These are phyloP conservation scores for Actinomortierella ambigua DNA, from an alignment of 371 early-diverging fungal genomes.

Conservation along the genomic window DNA sequence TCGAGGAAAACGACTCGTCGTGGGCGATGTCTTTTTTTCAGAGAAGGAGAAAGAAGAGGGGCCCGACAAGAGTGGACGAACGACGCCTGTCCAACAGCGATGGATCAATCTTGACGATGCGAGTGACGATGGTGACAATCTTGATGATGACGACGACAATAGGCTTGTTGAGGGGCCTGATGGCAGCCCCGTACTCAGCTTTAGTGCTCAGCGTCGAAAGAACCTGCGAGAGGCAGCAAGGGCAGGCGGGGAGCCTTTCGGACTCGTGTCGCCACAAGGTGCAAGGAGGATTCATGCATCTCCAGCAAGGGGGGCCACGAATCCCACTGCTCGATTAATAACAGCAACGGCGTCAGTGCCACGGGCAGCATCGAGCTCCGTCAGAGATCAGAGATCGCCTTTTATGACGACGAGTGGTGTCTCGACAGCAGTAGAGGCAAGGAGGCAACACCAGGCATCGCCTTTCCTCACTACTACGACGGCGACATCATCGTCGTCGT, in stretches of 20 bases:
- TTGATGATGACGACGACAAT: conserved; percentile 8
- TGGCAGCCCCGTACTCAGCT: conserved; percentile 8
- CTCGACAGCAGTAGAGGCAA: too few species aligned
- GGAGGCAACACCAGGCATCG: too few species aligned
- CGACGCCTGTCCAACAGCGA: conserved; percentile 11
- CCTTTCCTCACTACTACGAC: too few species aligned
- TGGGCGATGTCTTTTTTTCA: conserved; percentile 22
- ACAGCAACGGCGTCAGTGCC: background rate
- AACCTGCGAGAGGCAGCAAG: conserved; percentile 19
- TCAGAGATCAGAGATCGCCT: too few species aligned
- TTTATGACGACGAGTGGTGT: too few species aligned
- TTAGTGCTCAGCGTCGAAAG: conserved; percentile 24
- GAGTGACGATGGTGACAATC: conserved; percentile 10
- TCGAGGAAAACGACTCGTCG: conserved; percentile 5
- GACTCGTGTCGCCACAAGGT: background rate
- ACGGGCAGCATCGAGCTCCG: too few species aligned
- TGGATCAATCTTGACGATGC: conserved; percentile 20
- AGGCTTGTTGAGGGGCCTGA: background rate
- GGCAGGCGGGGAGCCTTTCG: background rate
- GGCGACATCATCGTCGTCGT: too few species aligned
- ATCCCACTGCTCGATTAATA: background rate
- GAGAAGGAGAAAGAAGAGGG: too few species aligned
- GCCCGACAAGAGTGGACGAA: background rate
- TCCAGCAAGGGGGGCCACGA: background rate
- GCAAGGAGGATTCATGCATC: background rate